A percentile compares a stretch with the other conserved stretches of the same genome.
These are phyloP conservation scores for Yueomyces sinensis DNA, from an alignment of 805 yeast genomes.

Conservation along the genomic window DNA sequence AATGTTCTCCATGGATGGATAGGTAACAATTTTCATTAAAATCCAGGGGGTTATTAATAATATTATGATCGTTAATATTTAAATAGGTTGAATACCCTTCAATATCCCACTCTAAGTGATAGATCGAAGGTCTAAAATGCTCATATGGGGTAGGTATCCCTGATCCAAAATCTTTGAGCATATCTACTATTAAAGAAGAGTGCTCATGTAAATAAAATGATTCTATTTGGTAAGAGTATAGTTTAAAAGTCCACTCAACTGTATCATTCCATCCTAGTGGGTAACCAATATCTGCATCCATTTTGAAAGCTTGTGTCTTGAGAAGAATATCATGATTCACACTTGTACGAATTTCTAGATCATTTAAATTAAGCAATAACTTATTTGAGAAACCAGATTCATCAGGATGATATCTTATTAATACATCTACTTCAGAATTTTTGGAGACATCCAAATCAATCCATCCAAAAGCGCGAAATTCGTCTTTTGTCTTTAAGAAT, in stretches of 20 bases:
- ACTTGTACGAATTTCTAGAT: conserved; percentile 62
- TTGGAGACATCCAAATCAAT: conserved; percentile 52
- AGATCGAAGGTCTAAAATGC: conserved; percentile 58
- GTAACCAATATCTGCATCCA: conserved; percentile 46
- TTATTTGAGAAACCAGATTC: conserved; percentile 42
- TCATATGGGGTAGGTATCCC: conserved; percentile 67
- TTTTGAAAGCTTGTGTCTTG: conserved; percentile 41
- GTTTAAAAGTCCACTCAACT: conserved; percentile 52
- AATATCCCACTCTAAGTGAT: conserved; percentile 48
- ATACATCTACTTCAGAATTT: conserved; percentile 36
- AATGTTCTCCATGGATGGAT: conserved; percentile 51
- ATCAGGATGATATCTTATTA: conserved; percentile 40
- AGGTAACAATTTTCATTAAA: conserved; percentile 67
- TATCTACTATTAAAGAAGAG: conserved; percentile 54
- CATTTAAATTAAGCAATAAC: conserved; percentile 31
- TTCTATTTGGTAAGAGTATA: conserved; percentile 38
- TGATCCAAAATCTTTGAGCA: conserved; percentile 61
- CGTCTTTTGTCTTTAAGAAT: conserved; percentile 22
- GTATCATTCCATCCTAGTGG: conserved; percentile 80
- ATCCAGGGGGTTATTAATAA: conserved; percentile 80
- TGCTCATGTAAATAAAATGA: conserved; percentile 75
- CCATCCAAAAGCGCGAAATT: conserved; percentile 80
- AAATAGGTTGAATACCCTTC: conserved; percentile 46
- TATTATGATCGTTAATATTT: conserved; percentile 78
- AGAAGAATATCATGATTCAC: conserved; percentile 79